Percentiles rank a stretch among this genome's conserved stretches.
Conservation (phyloP, 2,329 filamentous ascomycete genomes). For the Elsinoe perseae region DNA sequence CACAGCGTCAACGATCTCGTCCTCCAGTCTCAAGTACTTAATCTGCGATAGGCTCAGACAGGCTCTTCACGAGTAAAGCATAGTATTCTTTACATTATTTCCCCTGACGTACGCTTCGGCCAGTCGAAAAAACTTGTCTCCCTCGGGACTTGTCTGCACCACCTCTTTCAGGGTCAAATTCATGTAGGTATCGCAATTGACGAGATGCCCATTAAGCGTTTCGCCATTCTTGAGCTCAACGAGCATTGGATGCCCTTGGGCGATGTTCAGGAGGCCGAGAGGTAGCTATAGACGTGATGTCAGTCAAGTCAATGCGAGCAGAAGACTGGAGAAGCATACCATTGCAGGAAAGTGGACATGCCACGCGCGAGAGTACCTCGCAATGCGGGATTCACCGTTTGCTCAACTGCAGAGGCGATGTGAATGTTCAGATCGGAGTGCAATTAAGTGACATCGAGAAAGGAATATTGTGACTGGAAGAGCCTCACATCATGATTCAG, state of each 20-base stretch:
- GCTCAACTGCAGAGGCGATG: too few relatives aligned
- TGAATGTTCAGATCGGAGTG: too few relatives aligned
- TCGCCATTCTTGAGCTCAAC: slow-evolving; percentile 97
- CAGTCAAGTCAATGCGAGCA: slow-evolving; percentile 1
- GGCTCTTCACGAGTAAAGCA: neutral
- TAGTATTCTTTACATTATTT: slow-evolving; percentile 71
- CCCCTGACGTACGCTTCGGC: slow-evolving; percentile 94
- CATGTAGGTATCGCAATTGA: slow-evolving; percentile 99
- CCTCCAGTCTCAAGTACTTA: slow-evolving; percentile 92
- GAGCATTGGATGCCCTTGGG: slow-evolving; percentile 95
- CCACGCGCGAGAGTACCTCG: too few relatives aligned
- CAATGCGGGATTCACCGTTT: too few relatives aligned
- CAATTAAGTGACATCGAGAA: too few relatives aligned
- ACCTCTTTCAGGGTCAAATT: slow-evolving; percentile 96
- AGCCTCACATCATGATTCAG: neutral
- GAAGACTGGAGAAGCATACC: slow-evolving; percentile 21
- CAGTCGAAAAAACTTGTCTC: slow-evolving; percentile 85
- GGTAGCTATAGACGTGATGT: slow-evolving; percentile 44
- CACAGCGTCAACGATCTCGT: slow-evolving; percentile 90
- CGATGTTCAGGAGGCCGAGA: slow-evolving; percentile 79
- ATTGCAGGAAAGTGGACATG: slow-evolving; percentile 15
- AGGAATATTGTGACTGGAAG: neutral
- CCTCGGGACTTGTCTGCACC: slow-evolving; percentile 90
- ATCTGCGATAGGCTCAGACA: slow-evolving; percentile 52
- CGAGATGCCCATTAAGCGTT: slow-evolving; percentile 90